Conservation (phyloP, 139 green algal species). For the Ettlia oleoabundans region DNA sequence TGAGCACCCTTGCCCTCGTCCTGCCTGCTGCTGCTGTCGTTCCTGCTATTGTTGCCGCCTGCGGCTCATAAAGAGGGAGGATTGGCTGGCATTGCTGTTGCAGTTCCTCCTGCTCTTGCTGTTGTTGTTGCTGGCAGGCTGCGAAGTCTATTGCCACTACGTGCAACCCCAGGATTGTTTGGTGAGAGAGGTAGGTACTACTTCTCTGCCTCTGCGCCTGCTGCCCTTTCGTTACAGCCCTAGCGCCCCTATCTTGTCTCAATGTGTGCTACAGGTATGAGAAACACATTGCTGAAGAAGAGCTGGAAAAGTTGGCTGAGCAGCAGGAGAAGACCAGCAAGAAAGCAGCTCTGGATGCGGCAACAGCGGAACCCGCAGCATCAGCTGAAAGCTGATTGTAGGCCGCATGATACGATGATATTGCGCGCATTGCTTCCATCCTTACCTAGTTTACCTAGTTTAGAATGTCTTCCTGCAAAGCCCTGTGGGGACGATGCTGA, state of each 20-base stretch:
- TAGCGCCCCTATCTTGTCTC: not conserved
- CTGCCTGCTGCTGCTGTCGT: not conserved
- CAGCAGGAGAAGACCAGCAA: slow-evolving; percentile 44
- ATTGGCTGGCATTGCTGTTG: too few species aligned
- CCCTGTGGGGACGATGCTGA: too few species aligned
- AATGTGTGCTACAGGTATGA: slow-evolving; percentile 45
- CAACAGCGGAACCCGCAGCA: not conserved
- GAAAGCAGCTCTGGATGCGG: not conserved
- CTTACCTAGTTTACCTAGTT: not conserved
- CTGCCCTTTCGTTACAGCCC: not conserved
- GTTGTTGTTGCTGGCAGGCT: too few species aligned
- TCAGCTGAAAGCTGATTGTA: too few species aligned
- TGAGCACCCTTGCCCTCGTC: too few species aligned
- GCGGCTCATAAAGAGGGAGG: too few species aligned
- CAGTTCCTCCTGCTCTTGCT: too few species aligned
- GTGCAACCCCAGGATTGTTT: too few species aligned
- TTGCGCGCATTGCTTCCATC: not conserved
- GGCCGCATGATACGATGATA: too few species aligned
- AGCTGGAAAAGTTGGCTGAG: slow-evolving; percentile 61
- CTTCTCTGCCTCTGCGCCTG: not conserved
- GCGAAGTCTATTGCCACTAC: too few species aligned
- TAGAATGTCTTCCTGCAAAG: not conserved
- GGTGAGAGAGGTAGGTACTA: too few species aligned
- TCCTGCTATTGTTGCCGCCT: too few species aligned
- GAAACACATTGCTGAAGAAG: slow-evolving; percentile 65